Percentiles rank a stretch among this genome's conserved stretches.
Conservation (phyloP, 805 yeast species). For the Candida bentonensis region DNA sequence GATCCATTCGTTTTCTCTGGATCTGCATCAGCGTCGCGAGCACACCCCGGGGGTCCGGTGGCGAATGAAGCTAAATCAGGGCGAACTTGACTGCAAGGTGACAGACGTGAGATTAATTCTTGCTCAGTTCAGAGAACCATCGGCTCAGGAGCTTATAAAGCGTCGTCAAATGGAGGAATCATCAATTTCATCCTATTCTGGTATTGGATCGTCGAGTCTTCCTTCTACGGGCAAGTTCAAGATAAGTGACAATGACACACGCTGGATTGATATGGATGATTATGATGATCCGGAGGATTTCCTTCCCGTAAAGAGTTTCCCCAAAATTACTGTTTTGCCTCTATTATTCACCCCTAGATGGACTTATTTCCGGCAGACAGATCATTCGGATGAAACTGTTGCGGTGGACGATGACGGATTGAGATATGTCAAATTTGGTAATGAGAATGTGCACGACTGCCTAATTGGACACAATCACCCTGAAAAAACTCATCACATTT, state of each 20-base stretch:
- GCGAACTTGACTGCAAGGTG: constrained; percentile 52
- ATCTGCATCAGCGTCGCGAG: constrained; percentile 46
- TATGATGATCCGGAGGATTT: constrained; percentile 49
- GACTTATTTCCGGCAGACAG: constrained; percentile 53
- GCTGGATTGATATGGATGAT: constrained; percentile 69
- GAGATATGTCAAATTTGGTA: constrained; percentile 32
- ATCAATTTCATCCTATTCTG: constrained; percentile 7
- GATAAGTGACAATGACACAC: constrained; percentile 20
- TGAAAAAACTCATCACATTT: constrained; percentile 14
- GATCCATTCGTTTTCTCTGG: constrained; percentile 41
- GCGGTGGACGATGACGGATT: constrained; percentile 14
- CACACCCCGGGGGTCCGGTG: constrained; percentile 27
- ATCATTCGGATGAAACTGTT: constrained; percentile 26
- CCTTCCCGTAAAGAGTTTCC: constrained; percentile 11
- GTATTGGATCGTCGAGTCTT: constrained; percentile 12
- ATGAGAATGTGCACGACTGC: constrained; percentile 51
- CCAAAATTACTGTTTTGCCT: constrained; percentile 39
- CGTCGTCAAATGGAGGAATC: not conserved
- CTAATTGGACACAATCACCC: constrained; percentile 23
- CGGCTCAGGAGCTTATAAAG: not conserved
- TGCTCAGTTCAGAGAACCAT: constrained; percentile 33
- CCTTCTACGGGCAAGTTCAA: constrained; percentile 15
- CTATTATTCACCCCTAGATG: constrained; percentile 56
- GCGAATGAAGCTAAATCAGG: constrained; percentile 44
- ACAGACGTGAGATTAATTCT: constrained; percentile 57